These are phyloP conservation scores for Scheffersomyces titani DNA, from an alignment of 1,139 yeast genomes.

Conservation along the genomic window DNA sequence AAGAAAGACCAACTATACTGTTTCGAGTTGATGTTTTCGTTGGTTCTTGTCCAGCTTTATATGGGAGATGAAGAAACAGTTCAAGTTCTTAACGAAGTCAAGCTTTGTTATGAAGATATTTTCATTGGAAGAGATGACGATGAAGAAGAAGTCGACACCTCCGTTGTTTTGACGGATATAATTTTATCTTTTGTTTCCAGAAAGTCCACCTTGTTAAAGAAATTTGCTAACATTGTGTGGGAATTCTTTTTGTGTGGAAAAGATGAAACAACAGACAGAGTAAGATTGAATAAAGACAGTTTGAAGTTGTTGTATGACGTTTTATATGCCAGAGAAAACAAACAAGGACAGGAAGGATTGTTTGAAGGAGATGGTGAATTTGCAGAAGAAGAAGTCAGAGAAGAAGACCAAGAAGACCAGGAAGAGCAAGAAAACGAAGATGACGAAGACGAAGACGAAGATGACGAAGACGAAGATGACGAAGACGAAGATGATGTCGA, in stretches of 20 bases:
- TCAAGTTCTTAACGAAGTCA: constrained; percentile 71
- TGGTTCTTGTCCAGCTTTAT: constrained; percentile 77
- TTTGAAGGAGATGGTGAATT: constrained; percentile 66
- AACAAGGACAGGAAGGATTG: constrained; percentile 75
- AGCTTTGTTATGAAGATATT: constrained; percentile 47
- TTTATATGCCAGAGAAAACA: constrained; percentile 72
- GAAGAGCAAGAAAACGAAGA: constrained; percentile 34
- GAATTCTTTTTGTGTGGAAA: constrained; percentile 47
- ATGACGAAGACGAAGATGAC: constrained; percentile 30
- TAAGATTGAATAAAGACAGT: constrained; percentile 22
- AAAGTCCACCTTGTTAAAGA: constrained; percentile 69
- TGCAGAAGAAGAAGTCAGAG: constrained; percentile 32
- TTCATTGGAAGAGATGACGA: constrained; percentile 23
- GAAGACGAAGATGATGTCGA: constrained; percentile 27
- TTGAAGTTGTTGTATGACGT: constrained; percentile 32
- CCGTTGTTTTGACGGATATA: constrained; percentile 76
- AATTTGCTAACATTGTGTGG: constrained; percentile 76
- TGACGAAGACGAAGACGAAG: constrained; percentile 31
- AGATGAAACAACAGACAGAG: constrained; percentile 25
- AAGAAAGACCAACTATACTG: constrained; percentile 30
- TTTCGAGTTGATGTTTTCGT: constrained; percentile 75
- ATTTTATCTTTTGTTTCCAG: constrained; percentile 74
- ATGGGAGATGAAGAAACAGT: constrained; percentile 81
- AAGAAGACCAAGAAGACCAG: constrained; percentile 18
- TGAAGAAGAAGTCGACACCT: constrained; percentile 37